Evolutionary conservation across 768 basidiomycete genomes (phyloP), one percentile per base, ranked within the genome.

Genomic region (Ramaria sp.): DNA sequence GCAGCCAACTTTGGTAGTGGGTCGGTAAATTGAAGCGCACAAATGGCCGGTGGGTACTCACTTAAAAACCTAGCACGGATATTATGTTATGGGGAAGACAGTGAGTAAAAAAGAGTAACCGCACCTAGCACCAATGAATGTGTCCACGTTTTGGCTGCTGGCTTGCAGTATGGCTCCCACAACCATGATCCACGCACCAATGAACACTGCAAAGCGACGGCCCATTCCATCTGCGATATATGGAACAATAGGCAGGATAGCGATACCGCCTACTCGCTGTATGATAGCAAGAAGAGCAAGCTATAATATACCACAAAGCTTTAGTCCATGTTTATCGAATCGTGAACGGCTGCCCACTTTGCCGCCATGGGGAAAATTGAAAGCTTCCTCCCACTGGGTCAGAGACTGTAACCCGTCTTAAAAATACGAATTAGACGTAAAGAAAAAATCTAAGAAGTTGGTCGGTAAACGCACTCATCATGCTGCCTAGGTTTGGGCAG

Each of bases 81-180:
- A 22, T 48, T 27, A 12, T 43, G 39, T 52, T 16, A 54, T 36
- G 20, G 48, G 36, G 43, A 61, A 50, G 49, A 47, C 28, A 37
- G 8, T 28, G 42, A 30, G 27, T 18, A 7, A 20, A 50, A 37
- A 34, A 5, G 2, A 36, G 34, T 50, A 56, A 22, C 62, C 61
- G 57, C 78, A 72, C 30, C 81, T 76, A 3, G 78, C 70, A 25
- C 73, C 66, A 25, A 81, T 71, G 61, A 83, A 82, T 76, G 79
- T 79, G 0, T 73, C 78, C 55, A 79, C 78, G 18, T 66, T 70
- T 25, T 71, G 64, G 28, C 81, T 74, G 4, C 79, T 67, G 13
- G 76, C 63, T 61, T 83, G 81, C 12, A 83, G 67, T 54, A 82
- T 78, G 6, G 80, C 80, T 5, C 83, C 83, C 34, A 78, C 67